phyloP scores from a whole-genome alignment of 768 basidiomycete genomes.

The Phylloporus rhodoxanthus region DNA sequence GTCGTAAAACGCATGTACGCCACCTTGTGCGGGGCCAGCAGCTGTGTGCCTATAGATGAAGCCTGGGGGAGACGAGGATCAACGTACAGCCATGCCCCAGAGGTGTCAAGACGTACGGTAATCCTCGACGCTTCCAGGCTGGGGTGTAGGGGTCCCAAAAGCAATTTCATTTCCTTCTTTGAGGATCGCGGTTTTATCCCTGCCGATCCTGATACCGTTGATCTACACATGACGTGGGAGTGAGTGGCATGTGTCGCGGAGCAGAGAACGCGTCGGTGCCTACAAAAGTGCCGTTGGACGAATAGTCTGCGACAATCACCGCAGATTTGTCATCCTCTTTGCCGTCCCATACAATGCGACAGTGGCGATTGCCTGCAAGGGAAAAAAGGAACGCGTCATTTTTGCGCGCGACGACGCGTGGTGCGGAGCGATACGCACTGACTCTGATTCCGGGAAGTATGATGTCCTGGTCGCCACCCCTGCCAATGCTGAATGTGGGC shows the following conservation, averaged over 20 bases:
- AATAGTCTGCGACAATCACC: constrained; percentile 32
- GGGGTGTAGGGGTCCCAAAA: constrained; percentile 59
- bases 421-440: constrained; percentile 42
- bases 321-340: constrained; percentile 27
- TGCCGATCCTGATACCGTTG: constrained; percentile 39
- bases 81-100: neutral
- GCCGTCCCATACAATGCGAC: constrained; percentile 34
- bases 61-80: constrained; percentile 34
- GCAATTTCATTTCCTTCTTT: constrained; percentile 77
- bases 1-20: constrained; percentile 63
- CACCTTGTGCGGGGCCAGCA: constrained; percentile 41
- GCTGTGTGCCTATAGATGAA: constrained; percentile 69
- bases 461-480: constrained; percentile 44
- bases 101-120: constrained; percentile 50
- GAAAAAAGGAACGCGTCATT: constrained; percentile 26
- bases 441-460: constrained; percentile 67
- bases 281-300: constrained; percentile 43
- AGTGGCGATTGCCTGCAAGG: constrained; percentile 35
- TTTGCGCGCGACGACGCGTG: constrained; percentile 11
- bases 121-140: constrained; percentile 53
- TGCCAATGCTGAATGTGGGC: constrained; percentile 49
- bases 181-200: constrained; percentile 36
- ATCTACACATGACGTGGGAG: constrained; percentile 22
- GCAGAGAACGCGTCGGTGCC: constrained; percentile 16
- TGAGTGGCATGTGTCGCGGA: constrained; percentile 9